Base-by-base conservation (phyloP, 176 grass and related monocot genomes). In the Otatea glauca region DNA sequence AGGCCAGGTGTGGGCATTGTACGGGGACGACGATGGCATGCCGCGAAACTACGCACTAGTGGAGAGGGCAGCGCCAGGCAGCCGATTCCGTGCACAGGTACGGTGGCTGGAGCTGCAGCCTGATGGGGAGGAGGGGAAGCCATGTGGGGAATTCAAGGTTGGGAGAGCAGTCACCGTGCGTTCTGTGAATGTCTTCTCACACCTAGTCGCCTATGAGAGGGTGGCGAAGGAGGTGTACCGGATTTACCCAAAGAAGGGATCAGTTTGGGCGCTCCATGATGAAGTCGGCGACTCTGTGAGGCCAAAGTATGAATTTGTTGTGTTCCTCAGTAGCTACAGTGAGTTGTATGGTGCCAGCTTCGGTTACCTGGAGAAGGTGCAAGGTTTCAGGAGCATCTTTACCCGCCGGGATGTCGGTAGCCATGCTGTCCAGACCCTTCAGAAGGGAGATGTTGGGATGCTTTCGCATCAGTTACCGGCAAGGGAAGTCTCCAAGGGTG, bases 1-100 rank as follows among this genome's bases (percentile, higher is more conserved):
- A 89, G 92, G 92, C 60, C 95, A 95, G 75, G 83, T 98, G 9
- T 98, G 95, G 95, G 95, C 95, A 35, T 84, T 98, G 79, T 98
- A 98, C 2, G 95, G 89, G 5, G 95, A 98, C 4, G 89, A 94
- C 5, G 95, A 98, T 4, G 95, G 92, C 49, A 95, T 98, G 96
- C 92, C 96, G 0, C 92, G 92, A 13, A 67, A 93, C 65, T 95
- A 98, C 6, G 92, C 87, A 1, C 41, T 95, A 59, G 89, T 98
- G 55, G 91, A 93, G 10, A 66, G 65, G 5, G 89, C 93, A 39
- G 44, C 78, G 17, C 85, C 78, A 48, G 82, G 76, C 2, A 73
- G 68, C 58, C 77, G 60, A 25, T 98, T 95, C 84, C 66, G 74
- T 0, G 47, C 86, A 12, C 85, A 72, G 82, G 74, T 95, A 72